Conservation (phyloP, 257 asterid species). For the Capsicum pubescens region DNA sequence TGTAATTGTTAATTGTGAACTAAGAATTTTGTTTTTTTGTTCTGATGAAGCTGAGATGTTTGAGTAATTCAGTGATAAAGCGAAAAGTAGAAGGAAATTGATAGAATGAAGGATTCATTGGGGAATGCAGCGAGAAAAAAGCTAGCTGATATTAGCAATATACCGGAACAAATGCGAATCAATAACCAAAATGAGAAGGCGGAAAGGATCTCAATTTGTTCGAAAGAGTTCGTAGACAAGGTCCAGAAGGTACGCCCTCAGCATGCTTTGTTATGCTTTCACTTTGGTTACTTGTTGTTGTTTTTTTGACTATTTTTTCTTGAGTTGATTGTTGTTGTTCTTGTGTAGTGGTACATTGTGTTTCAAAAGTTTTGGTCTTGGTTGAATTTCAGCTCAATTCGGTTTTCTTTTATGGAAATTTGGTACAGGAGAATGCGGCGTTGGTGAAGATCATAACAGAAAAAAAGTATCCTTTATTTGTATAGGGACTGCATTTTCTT, state of each 20-base stretch:
- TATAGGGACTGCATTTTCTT: neutral
- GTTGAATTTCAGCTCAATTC: conserved; percentile 28
- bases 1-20: neutral
- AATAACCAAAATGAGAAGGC: conserved; percentile 42
- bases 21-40: neutral
- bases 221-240: conserved; percentile 48
- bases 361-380: neutral
- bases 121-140: conserved; percentile 52
- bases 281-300: too few species aligned
- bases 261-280: too few species aligned
- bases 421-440: conserved; percentile 60
- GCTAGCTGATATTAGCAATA: conserved; percentile 73
- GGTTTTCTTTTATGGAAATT: conserved; percentile 11
- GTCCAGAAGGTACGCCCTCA: conserved; percentile 51
- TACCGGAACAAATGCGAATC: conserved; percentile 45
- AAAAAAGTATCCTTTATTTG: conserved; percentile 64
- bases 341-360: conserved; percentile 18
- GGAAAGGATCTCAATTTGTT: conserved; percentile 36
- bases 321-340: neutral
- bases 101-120: conserved; percentile 34
- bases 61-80: neutral
- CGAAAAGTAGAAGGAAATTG: neutral
- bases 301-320: too few species aligned
- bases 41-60: neutral
- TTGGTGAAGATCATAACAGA: conserved; percentile 61